Base-by-base conservation (phyloP, 1,139 yeast species). In the Pichia sorboxylosa region DNA sequence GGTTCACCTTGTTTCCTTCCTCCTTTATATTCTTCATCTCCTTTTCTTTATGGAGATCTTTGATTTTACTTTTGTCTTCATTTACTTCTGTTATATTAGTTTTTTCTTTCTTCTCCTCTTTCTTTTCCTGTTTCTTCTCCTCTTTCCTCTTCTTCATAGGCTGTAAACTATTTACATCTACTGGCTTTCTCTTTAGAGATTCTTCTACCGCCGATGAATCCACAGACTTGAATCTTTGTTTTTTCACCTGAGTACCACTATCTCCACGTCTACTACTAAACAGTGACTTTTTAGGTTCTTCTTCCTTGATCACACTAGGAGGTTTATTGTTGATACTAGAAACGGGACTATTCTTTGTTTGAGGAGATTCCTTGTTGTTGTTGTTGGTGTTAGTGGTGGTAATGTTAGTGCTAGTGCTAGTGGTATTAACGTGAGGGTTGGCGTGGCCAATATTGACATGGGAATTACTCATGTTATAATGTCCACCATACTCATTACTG, bases 121-220 rank as follows among this genome's bases (percentile, higher is more conserved):
- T 20, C 10, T n/a, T n/a, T n/a, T n/a, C n/a, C 20, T 13, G 17
- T 13, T 6, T 16, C n/a, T 10, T 3, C 8, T 17, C 18, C 11
- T 18, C 4, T 17, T 30, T 26, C 17, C 18, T 26, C 25, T 24
- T 33, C 13, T 31, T 38, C 38, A 32, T 31, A 4, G 37, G 41
- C 14, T 38, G 43, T n/a, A 38, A 17, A 21, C 32, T 36, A 17
- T 22, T 31, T 2, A 37, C 23, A 28, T 37, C 40, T n/a, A 35
- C 19, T 6, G 38, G 30, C 19, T 30, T 35, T 7, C 14, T 29
- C 16, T 30, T 23, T 7, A 11, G 4, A 9, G 14, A 11, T 9
- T 13, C 17, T 8, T 13, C 13, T 14, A 20, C 8, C 22, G 22
- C 11, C 22, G 8, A 8, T 9, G 8, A 9, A 9, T 20, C 11